Conservation (phyloP, 1,284 basidiomycete genomes). For the Microbotryum lychnidis-dioicae region DNA sequence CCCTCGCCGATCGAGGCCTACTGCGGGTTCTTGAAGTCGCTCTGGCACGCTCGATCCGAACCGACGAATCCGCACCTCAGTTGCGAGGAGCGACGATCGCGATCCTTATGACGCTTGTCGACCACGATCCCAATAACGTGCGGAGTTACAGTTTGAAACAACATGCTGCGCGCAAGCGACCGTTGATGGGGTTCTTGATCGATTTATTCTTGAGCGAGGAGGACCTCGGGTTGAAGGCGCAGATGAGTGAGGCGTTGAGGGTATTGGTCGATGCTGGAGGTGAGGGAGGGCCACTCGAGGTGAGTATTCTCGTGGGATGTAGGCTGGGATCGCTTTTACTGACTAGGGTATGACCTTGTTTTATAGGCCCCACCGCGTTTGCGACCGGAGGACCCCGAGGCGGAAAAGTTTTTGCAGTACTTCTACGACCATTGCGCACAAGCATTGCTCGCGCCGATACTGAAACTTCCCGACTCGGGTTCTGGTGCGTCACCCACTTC, state of each 20-base stretch:
- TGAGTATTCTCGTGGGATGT: conserved; percentile 30
- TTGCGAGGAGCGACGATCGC: conserved; percentile 79
- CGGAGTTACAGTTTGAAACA: conserved; percentile 67
- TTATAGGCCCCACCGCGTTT: conserved; percentile 28
- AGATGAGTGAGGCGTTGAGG: conserved; percentile 82
- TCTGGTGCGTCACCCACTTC: background rate
- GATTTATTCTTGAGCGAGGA: conserved; percentile 64
- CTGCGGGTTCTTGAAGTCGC: conserved; percentile 79
- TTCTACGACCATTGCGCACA: conserved; percentile 74
- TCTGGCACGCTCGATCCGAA: conserved; percentile 23
- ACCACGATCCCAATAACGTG: conserved; percentile 84
- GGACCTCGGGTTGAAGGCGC: conserved; percentile 81
- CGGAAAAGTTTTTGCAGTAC: conserved; percentile 80
- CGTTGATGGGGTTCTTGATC: conserved; percentile 67
- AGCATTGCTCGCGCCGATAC: conserved; percentile 68
- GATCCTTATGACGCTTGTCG: conserved; percentile 74
- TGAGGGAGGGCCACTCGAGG: conserved; percentile 37
- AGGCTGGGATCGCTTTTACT: too few relatives aligned
- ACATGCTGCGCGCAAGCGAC: conserved; percentile 42
- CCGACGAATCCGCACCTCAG: conserved; percentile 40
- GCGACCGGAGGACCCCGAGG: conserved; percentile 62
- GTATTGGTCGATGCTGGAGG: conserved; percentile 61
- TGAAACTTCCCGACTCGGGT: conserved; percentile 62
- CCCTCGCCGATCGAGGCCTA: conserved; percentile 78
- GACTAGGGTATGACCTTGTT: too few relatives aligned